Base-by-base conservation (phyloP, 2,329 filamentous ascomycete species). In the Microdochium bolleyi region DNA sequence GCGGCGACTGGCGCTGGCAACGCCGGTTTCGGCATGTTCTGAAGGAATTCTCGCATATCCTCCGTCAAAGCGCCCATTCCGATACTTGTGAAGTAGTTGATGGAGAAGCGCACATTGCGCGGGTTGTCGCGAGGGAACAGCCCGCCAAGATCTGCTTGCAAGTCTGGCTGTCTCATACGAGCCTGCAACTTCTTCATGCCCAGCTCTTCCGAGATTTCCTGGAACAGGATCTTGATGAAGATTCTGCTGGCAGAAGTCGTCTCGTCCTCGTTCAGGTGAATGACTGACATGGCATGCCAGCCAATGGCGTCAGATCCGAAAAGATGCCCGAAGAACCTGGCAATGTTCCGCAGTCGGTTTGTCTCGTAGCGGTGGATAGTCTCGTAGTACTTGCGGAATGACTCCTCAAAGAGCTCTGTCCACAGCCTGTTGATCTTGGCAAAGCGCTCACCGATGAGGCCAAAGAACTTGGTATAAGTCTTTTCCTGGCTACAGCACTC, bases 11-110 rank as follows among this genome's bases (percentile, higher is more conserved):
- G 73, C 1, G 89, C 83, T 5, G 88, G 88, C 24, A 88, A 73
- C 1, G 87, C 79, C 2, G 92, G 91, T 66, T 95, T 94, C 13
- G 92, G 92, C 70, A 95, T 83, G 64, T 91, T 96, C 67, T 92
- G 88, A 53, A 99, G 78, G 65, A 87, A 84, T 63, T 95, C 89
- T 68, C 94, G 85, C 90, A 96, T 95, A 59, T 91, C 88, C 66
- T 99, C 94, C 2, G 94, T 99, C 56, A 99, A 79, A 24, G 83
- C 84, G 66, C 94, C 94, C 88, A 99, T 95, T 54, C 92, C 91
- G 62, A 99, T 95, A 63, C 91, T 94, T 10, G 94, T 99, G 69
- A 99, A 97, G 78, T 96, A 99, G 72, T 99, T 99, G 84, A 99
- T 96, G 50, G 92, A 89, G 76, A 99, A 99, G 52, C 92, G 85